These are phyloP conservation scores for Coelastrella sp. DNA, from an alignment of 139 green algal species.

Conservation along the genomic window DNA sequence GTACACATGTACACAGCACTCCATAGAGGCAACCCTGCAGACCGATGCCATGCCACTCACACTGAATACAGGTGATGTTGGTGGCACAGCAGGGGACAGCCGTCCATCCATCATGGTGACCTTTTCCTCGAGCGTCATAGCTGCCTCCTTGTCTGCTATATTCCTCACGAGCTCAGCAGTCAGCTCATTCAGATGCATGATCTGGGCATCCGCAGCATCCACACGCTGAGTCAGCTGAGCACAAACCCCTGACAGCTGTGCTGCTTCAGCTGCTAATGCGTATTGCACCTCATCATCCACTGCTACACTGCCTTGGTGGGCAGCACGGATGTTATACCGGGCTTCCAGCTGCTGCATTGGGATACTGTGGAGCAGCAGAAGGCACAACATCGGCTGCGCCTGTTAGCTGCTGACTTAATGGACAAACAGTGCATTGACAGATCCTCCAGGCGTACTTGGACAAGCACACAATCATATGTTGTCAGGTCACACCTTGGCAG, in stretches of 20 bases:
- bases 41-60: neutral
- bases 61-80: slow-evolving; percentile 21
- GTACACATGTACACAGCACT: neutral
- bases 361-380: neutral
- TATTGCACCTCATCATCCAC: slow-evolving; percentile 36
- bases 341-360: slow-evolving; percentile 45
- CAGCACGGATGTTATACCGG: neutral
- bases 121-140: slow-evolving; percentile 26
- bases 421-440: neutral
- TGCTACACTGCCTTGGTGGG: neutral
- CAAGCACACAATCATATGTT: no score
- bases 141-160: slow-evolving; percentile 23
- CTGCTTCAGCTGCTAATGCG: slow-evolving; percentile 28
- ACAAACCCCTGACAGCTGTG: slow-evolving; percentile 13
- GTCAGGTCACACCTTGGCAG: neutral
- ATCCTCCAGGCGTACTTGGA: no score
- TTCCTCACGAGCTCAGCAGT: slow-evolving; percentile 8
- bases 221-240: slow-evolving; percentile 20
- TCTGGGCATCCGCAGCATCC: neutral
- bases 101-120: slow-evolving; percentile 42
- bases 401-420: neutral
- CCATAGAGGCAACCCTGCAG: neutral
- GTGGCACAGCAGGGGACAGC: neutral
- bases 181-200: slow-evolving; percentile 14
- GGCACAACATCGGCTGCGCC: neutral